Evolutionary conservation across 495 filamentous ascomycete genomes (phyloP).

Genomic region (Hypoxylon intermedium): DNA sequence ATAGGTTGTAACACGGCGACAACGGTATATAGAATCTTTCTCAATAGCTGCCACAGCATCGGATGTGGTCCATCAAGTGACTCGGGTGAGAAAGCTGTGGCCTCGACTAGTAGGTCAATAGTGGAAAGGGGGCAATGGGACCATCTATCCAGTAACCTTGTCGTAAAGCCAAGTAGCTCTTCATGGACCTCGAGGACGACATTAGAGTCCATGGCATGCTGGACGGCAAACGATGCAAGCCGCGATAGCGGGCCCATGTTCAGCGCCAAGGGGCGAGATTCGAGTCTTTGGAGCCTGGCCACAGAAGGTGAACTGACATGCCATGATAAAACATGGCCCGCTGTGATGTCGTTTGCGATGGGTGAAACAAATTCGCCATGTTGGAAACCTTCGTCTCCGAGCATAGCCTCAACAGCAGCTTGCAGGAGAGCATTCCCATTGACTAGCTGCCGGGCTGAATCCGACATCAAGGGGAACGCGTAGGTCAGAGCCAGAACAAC

Average conservation of each 20-base stretch:
- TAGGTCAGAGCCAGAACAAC: conserved; percentile 79
- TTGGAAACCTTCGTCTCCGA: conserved; percentile 75
- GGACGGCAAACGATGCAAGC: conserved; percentile 75
- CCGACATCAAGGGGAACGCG: conserved; percentile 75
- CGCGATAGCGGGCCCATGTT: conserved; percentile 81
- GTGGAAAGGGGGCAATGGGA: conserved; percentile 81
- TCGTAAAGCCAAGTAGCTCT: conserved; percentile 72
- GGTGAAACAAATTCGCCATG: conserved; percentile 81
- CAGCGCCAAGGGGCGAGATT: conserved; percentile 73
- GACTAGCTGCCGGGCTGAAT: conserved; percentile 60
- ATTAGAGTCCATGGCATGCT: conserved; percentile 65
- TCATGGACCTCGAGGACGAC: conserved; percentile 73
- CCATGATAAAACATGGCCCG: conserved; percentile 76
- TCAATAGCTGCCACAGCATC: conserved; percentile 80
- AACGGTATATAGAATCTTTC: conserved; percentile 79
- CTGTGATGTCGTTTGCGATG: conserved; percentile 77
- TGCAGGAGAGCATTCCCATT: conserved; percentile 81
- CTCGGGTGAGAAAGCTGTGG: conserved; percentile 70
- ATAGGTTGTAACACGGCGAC: conserved; percentile 77
- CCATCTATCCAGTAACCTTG: conserved; percentile 80
- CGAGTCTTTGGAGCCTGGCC: conserved; percentile 61
- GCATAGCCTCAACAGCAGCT: conserved; percentile 69
- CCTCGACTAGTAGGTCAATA: conserved; percentile 80
- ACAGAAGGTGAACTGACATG: conserved; percentile 65
- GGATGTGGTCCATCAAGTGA: conserved; percentile 73